Conservation (phyloP, 495 filamentous ascomycete genomes). For the Hypoxylon lienhwacheense region DNA sequence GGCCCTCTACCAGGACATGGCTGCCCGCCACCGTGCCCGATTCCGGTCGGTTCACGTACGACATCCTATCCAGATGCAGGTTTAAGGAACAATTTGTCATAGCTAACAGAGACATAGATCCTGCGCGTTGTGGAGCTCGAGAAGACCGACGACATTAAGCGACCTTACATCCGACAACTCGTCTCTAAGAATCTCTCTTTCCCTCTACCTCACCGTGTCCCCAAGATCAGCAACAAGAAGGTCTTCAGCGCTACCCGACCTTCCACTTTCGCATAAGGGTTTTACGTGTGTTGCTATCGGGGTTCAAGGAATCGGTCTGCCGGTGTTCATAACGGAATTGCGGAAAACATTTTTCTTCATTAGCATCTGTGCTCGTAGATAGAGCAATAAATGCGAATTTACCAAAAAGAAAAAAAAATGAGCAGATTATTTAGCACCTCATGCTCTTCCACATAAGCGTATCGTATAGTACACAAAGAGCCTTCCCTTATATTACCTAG, state of each 20-base stretch:
- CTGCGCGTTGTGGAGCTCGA: slow-evolving; percentile 96
- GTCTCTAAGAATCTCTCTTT: slow-evolving; percentile 92
- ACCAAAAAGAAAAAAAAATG: slow-evolving; percentile 22
- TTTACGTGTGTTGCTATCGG: slow-evolving; percentile 43
- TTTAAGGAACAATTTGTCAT: background rate
- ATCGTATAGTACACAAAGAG: background rate
- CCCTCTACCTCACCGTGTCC: slow-evolving; percentile 94
- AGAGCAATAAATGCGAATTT: slow-evolving; percentile 29
- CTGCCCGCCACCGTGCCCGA: slow-evolving; percentile 93
- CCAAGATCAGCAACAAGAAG: slow-evolving; percentile 77
- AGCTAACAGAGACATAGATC: slow-evolving; percentile 63
- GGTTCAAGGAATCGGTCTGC: slow-evolving; percentile 54
- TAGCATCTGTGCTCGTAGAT: slow-evolving; percentile 45
- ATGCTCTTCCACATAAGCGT: too few relatives aligned
- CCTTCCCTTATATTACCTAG: too few relatives aligned
- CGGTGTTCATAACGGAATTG: slow-evolving; percentile 57
- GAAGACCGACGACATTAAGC: slow-evolving; percentile 88
- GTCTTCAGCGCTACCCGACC: slow-evolving; percentile 89
- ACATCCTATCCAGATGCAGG: slow-evolving; percentile 44
- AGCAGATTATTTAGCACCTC: slow-evolving; percentile 2
- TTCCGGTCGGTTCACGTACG: slow-evolving; percentile 98
- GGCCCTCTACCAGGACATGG: slow-evolving; percentile 98
- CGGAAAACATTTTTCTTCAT: slow-evolving; percentile 53
- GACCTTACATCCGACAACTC: slow-evolving; percentile 99
- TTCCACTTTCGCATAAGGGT: slow-evolving; percentile 72